Evolutionary conservation across 441 rosid genomes (phyloP).

Genomic region (Corymbia calophylla): DNA sequence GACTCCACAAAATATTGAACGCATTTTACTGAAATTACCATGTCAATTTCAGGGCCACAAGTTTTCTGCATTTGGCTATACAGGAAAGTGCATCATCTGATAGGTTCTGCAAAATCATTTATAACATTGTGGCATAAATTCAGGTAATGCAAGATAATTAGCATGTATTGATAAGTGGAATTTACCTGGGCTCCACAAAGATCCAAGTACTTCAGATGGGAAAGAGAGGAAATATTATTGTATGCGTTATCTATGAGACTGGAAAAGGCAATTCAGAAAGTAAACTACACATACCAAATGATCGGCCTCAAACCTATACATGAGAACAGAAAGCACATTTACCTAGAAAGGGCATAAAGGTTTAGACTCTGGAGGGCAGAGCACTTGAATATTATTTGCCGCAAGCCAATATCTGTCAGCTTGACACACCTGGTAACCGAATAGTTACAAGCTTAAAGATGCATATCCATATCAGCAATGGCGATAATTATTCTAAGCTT

Average conservation of each 20-base stretch:
- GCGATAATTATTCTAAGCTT: background rate
- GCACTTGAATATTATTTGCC: conserved; percentile 50
- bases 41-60: conserved; percentile 71
- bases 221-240: conserved; percentile 56
- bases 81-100: conserved; percentile 77
- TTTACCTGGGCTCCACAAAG: conserved; percentile 94
- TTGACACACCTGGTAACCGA: conserved; percentile 58
- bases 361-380: conserved; percentile 54
- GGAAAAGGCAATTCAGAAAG: conserved; percentile 16
- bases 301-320: background rate
- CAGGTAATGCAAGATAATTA: background rate
- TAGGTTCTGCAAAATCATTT: conserved; percentile 46
- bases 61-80: conserved; percentile 69
- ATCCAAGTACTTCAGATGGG: conserved; percentile 61
- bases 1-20: background rate
- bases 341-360: conserved; percentile 91
- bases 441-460: background rate
- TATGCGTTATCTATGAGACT: conserved; percentile 79
- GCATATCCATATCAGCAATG: background rate
- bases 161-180: background rate
- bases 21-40: conserved; percentile 41
- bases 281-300: background rate
- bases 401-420: conserved; percentile 77
- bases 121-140: conserved; percentile 2
- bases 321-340: background rate